phyloP scores from a whole-genome alignment of 2,329 filamentous ascomycete species.

The Hypoxylon sp. region DNA sequence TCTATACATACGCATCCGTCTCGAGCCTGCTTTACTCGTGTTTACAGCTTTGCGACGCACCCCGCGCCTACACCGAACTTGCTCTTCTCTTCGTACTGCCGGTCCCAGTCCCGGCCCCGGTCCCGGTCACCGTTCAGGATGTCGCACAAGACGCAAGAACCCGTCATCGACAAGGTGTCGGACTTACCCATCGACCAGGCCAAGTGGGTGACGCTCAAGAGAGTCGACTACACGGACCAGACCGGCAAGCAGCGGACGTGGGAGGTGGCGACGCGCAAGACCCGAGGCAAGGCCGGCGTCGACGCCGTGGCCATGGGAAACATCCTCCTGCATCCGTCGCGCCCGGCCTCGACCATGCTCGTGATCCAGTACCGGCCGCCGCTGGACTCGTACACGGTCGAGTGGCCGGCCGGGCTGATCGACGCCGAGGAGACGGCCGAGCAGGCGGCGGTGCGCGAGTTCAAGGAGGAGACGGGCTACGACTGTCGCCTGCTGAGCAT shows the following conservation, averaged over 20 bases:
- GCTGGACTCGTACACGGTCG: slow-evolving; percentile 59
- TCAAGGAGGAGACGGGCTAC: slow-evolving; percentile 64
- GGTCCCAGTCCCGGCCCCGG: slow-evolving; percentile 28
- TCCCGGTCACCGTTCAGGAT: slow-evolving; percentile 40
- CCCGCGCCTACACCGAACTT: neutral
- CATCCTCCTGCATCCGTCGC: slow-evolving; percentile 58
- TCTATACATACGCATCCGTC: slow-evolving; percentile 2
- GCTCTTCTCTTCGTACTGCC: neutral
- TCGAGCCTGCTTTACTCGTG: neutral
- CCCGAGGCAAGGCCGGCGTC: slow-evolving; percentile 60
- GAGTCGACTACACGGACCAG: slow-evolving; percentile 66
- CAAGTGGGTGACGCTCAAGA: slow-evolving; percentile 64
- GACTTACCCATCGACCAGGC: slow-evolving; percentile 60
- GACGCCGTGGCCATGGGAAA: slow-evolving; percentile 71
- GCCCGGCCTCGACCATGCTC: slow-evolving; percentile 55
- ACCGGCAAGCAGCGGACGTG: slow-evolving; percentile 61
- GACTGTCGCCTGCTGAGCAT: slow-evolving; percentile 58
- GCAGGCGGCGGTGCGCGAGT: slow-evolving; percentile 60
- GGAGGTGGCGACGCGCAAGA: slow-evolving; percentile 68
- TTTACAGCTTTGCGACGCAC: neutral
- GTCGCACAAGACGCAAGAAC: slow-evolving; percentile 52
- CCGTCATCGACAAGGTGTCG: slow-evolving; percentile 55
- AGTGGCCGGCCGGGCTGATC: slow-evolving; percentile 63
- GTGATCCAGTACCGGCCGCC: slow-evolving; percentile 63
- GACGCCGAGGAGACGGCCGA: slow-evolving; percentile 61